Conservation (phyloP, 768 basidiomycete genomes). For the Pholiota microspora region DNA sequence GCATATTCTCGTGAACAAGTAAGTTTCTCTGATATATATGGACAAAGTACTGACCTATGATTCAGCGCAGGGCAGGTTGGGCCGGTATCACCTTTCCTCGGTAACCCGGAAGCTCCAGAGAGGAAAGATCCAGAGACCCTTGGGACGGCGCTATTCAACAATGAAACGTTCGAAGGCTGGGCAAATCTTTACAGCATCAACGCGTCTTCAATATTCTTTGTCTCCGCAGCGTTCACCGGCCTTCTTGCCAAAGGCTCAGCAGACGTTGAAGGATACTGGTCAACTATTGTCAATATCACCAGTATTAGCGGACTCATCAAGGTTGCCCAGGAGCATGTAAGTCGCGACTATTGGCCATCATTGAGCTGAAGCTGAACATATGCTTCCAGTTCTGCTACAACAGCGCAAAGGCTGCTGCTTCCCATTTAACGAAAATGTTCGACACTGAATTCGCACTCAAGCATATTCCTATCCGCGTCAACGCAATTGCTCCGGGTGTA, state of each 20-base stretch:
- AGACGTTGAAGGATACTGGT: conserved; percentile 54
- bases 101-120: conserved; percentile 53
- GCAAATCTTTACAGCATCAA: conserved; percentile 61
- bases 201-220: conserved; percentile 75
- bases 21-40: conserved; percentile 15
- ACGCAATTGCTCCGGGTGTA: conserved; percentile 73
- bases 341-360: conserved; percentile 19
- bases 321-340: conserved; percentile 74
- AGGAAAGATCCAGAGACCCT: conserved; percentile 62
- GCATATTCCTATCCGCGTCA: conserved; percentile 65
- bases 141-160: conserved; percentile 67
- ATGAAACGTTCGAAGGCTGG: conserved; percentile 66
- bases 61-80: conserved; percentile 74
- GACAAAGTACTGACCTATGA: background rate
- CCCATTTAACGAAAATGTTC: conserved; percentile 75
- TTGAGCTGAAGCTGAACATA: background rate
- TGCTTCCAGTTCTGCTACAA: conserved; percentile 72
- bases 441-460: conserved; percentile 74
- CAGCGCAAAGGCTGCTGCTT: conserved; percentile 73
- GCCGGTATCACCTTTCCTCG: conserved; percentile 58
- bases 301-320: conserved; percentile 74
- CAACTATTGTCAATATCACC: conserved; percentile 74
- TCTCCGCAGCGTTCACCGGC: conserved; percentile 73
- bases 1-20: conserved; percentile 86
- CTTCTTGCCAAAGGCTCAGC: conserved; percentile 70